A percentile compares a stretch with the other conserved stretches of the same genome.
These are phyloP conservation scores for Peniophora sp. DNA, from an alignment of 1,284 basidiomycete genomes.

Conservation along the genomic window DNA sequence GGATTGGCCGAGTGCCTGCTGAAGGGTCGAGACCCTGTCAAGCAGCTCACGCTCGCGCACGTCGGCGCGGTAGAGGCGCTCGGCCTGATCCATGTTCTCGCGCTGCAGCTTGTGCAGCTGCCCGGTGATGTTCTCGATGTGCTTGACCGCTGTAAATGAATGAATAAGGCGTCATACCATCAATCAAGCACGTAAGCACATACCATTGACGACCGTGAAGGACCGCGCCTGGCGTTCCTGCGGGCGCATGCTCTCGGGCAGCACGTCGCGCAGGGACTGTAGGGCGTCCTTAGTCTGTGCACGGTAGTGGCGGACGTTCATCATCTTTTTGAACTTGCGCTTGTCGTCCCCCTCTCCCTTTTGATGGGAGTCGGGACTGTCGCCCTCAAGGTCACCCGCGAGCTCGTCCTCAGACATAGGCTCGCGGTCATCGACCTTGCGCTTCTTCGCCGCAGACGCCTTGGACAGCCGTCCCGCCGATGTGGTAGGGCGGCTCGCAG, in stretches of 20 bases:
- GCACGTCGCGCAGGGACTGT: conserved; percentile 10
- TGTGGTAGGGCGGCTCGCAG: too few species aligned
- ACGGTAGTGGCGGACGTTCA: conserved; percentile 11
- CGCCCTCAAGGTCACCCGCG: not conserved
- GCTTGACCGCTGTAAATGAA: conserved; percentile 10
- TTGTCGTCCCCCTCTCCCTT: conserved; percentile 8
- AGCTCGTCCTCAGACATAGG: not conserved
- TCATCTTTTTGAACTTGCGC: conserved; percentile 13
- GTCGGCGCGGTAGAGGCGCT: not conserved
- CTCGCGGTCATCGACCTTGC: not conserved
- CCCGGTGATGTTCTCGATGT: conserved; percentile 10
- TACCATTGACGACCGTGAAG: conserved; percentile 10
- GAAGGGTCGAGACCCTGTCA: conserved; percentile 1
- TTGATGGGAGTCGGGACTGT: not conserved
- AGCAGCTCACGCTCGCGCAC: conserved; percentile 5
- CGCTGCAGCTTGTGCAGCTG: conserved; percentile 8
- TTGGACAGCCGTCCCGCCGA: too few species aligned
- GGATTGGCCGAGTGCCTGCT: not conserved
- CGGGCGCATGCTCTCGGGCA: conserved; percentile 10
- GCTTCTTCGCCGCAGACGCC: not conserved
- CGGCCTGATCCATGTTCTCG: conserved; percentile 8
- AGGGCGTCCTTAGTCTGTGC: conserved; percentile 12
- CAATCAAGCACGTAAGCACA: not conserved
- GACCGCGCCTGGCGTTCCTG: conserved; percentile 10
- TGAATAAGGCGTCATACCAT: not conserved